Evolutionary conservation across 2,329 filamentous ascomycete genomes (phyloP), one percentile per base, ranked within the genome.

Genomic region (Colletotrichum sp.): DNA sequence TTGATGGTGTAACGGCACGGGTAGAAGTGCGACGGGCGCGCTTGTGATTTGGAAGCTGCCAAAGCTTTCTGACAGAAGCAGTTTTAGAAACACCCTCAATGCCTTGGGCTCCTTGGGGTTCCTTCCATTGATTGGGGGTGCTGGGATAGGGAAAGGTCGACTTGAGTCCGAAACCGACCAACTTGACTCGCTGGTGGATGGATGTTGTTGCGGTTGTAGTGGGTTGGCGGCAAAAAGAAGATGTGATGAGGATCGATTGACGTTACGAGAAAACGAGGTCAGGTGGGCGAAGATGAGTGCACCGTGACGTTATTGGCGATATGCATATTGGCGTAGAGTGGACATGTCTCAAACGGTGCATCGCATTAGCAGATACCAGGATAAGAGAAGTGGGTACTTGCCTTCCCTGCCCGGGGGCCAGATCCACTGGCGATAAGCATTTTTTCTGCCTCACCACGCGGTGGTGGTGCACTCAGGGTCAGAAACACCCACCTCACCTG

Each of bases 31-130:
- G 62, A 34, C 56, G 64, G 73, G 39, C 27, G 71, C 70, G 71
- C 48, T 69, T 70, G 65, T 74, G 65, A 76, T 70, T 74, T 75
- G 71, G 66, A 74, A 76, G 74, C 71, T 74, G 74, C 74, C 74
- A 74, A 70, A 76, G 71, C 48, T 70, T 74, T 74, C 74, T 76
- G 71, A 76, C 74, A 70, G 74, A 75, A 70, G 65, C 71, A 69
- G 74, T 76, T 76, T 76, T 70, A 75, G 64, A 76, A 76, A 60
- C 71, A 66, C 52, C 25, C 39, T 70, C 43, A n/a, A 74, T 36
- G 39, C 66, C 16, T 18, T 62, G 28, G 56, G 28, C 56, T 70
- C 55, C 27, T 61, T 22, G 34, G 25, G 32, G n/a, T 32, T 61
- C 28, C 58, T 61, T 32, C 36, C 25, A 43, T 55, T 32, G 13